A percentile compares a stretch with the other conserved stretches of the same genome.
These are phyloP conservation scores for Diplodia mutila DNA, from an alignment of 2,329 filamentous ascomycete genomes.

Conservation along the genomic window DNA sequence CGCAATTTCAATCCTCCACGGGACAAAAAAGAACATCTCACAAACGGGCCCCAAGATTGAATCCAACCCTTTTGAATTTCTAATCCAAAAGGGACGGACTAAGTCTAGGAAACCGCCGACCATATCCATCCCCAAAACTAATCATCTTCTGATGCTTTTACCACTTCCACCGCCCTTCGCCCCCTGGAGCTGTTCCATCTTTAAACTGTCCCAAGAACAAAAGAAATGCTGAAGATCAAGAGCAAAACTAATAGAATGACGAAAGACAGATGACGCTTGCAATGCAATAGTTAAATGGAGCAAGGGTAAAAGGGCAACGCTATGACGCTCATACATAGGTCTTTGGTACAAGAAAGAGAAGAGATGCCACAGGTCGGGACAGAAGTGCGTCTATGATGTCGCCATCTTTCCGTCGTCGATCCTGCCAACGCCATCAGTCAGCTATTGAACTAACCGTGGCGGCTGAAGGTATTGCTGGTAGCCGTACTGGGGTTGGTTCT, in stretches of 20 bases:
- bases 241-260: slow-evolving; percentile 11
- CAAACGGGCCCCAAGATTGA: slow-evolving; percentile 3
- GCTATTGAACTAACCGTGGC: slow-evolving; percentile 41
- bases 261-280: slow-evolving; percentile 26
- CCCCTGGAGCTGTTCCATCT: background rate
- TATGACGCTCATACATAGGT: slow-evolving; percentile 46
- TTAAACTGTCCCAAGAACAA: slow-evolving; percentile 11
- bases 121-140: slow-evolving; percentile 23
- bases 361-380: slow-evolving; percentile 20
- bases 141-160: slow-evolving; percentile 11
- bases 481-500: slow-evolving; percentile 36
- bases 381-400: slow-evolving; percentile 16
- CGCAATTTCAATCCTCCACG: slow-evolving; percentile 24
- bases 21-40: background rate
- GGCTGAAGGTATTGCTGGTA: slow-evolving; percentile 42
- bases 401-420: slow-evolving; percentile 9
- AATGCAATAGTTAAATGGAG: slow-evolving; percentile 22
- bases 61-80: slow-evolving; percentile 24
- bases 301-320: slow-evolving; percentile 38
- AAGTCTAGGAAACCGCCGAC: slow-evolving; percentile 21
- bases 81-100: slow-evolving; percentile 19
- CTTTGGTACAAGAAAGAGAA: slow-evolving; percentile 42
- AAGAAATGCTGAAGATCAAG: slow-evolving; percentile 23
- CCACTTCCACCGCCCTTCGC: slow-evolving; percentile 6
- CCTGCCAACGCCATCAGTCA: slow-evolving; percentile 24